Percentiles rank a stretch among this genome's conserved stretches.
Evolutionary conservation across 495 filamentous ascomycete species (phyloP).

Genomic region (Cladorrhinum samala): DNA sequence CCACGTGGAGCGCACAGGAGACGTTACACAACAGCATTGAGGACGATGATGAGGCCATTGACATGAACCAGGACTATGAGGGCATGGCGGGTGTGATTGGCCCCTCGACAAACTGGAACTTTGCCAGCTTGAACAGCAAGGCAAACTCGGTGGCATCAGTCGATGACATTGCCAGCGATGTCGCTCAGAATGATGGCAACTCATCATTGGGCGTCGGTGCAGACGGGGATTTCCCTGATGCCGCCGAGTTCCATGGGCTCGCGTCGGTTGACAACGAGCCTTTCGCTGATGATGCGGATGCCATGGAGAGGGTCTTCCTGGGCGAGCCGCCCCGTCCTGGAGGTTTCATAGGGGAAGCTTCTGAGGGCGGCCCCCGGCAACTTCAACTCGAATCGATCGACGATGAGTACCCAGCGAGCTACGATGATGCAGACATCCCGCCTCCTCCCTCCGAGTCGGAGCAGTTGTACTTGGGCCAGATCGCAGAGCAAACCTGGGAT

Average conservation of each 20-base stretch:
- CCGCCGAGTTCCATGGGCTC: too few relatives aligned
- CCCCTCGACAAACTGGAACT: conserved; percentile 29
- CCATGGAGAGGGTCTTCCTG: conserved; percentile 16
- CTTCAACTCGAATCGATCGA: conserved; percentile 13
- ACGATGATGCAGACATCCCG: background rate
- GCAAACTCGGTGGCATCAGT: conserved; percentile 12
- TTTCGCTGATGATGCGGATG: conserved; percentile 9
- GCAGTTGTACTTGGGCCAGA: conserved; percentile 20
- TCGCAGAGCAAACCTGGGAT: conserved; percentile 29
- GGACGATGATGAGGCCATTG: conserved; percentile 33
- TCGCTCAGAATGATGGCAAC: conserved; percentile 28
- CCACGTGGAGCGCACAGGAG: conserved; percentile 12
- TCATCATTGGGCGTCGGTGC: background rate
- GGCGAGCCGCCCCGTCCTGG: conserved; percentile 5
- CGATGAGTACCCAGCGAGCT: too few relatives aligned
- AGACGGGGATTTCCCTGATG: background rate
- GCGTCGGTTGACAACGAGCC: conserved; percentile 15
- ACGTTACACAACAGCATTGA: conserved; percentile 34
- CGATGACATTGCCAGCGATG: conserved; percentile 35
- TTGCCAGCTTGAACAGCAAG: conserved; percentile 23
- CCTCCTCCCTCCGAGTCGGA: conserved; percentile 11
- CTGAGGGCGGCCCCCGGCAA: too few relatives aligned
- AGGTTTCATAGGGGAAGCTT: too few relatives aligned
- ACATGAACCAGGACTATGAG: conserved; percentile 15
- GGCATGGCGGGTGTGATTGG: conserved; percentile 28